These are phyloP conservation scores for Suillus cothurnatus DNA, from an alignment of 768 basidiomycete genomes.

Conservation along the genomic window DNA sequence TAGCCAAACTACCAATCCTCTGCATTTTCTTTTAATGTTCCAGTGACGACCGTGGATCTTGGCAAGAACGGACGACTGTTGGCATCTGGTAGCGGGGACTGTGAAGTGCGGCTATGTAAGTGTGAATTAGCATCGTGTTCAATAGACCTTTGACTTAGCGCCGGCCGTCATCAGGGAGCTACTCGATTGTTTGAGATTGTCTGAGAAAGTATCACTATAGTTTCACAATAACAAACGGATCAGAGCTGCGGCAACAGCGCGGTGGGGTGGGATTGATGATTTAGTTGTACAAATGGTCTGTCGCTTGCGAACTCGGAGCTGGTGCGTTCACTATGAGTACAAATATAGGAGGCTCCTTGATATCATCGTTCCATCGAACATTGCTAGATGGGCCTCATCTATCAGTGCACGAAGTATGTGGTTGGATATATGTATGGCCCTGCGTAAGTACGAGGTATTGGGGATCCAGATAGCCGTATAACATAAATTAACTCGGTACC, in stretches of 20 bases:
- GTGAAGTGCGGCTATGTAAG: slow-evolving; percentile 70
- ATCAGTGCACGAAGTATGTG: background rate
- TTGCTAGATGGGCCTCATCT: background rate
- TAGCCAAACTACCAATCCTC: background rate
- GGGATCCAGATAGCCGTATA: background rate
- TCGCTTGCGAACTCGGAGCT: background rate
- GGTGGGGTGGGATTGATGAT: background rate
- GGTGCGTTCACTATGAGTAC: background rate
- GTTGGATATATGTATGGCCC: background rate
- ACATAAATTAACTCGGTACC: background rate
- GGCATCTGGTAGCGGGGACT: slow-evolving; percentile 74
- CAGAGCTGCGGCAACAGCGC: background rate
- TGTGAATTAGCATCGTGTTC: slow-evolving; percentile 9
- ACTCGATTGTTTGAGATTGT: slow-evolving; percentile 1
- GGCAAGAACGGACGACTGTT: slow-evolving; percentile 60
- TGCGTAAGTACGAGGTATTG: background rate
- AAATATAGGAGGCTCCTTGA: background rate
- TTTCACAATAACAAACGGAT: background rate
- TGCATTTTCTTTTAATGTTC: slow-evolving; percentile 1
- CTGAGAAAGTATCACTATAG: background rate
- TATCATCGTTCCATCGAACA: background rate
- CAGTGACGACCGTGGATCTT: slow-evolving; percentile 46
- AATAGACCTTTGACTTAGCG: background rate
- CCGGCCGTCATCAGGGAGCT: background rate
- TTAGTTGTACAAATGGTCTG: background rate